A percentile compares a stretch with the other conserved stretches of the same genome.
Conservation (phyloP, 805 yeast species). For the Sugiyamaella floridensis region DNA sequence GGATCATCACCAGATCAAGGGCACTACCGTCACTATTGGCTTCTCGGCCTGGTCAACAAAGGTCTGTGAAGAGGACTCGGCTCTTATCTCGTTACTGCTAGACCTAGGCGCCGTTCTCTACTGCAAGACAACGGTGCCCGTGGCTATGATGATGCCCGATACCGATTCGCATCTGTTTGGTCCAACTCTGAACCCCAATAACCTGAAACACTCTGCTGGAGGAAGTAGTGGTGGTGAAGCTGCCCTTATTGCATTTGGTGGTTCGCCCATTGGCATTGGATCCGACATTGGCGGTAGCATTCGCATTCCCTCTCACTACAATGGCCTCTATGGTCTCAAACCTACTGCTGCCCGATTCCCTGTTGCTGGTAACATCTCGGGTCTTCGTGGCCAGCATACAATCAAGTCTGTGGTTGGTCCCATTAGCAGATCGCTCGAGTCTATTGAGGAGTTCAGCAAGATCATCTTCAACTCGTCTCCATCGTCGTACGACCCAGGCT, state of each 20-base stretch:
- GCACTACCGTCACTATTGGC: conserved; percentile 47
- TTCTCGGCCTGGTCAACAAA: conserved; percentile 33
- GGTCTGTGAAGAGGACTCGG: conserved; percentile 27
- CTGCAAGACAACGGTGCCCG: conserved; percentile 48
- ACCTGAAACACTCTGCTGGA: conserved; percentile 42
- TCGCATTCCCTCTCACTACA: conserved; percentile 43
- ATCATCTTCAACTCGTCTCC: conserved; percentile 37
- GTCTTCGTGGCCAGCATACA: conserved; percentile 33
- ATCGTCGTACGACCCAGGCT: conserved; percentile 44
- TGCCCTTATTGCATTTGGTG: conserved; percentile 39
- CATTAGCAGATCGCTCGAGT: conserved; percentile 33
- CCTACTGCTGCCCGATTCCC: conserved; percentile 40
- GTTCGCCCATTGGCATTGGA: conserved; percentile 47
- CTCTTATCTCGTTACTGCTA: conserved; percentile 36
- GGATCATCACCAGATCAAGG: conserved; percentile 42
- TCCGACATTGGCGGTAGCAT: conserved; percentile 50
- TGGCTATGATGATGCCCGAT: conserved; percentile 45
- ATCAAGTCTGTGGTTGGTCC: conserved; percentile 45
- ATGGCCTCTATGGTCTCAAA: conserved; percentile 42
- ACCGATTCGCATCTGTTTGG: conserved; percentile 41
- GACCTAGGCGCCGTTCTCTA: conserved; percentile 47
- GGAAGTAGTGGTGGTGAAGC: conserved; percentile 55
- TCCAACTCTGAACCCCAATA: conserved; percentile 40
- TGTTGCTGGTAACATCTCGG: conserved; percentile 30
- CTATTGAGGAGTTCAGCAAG: conserved; percentile 36